Evolutionary conservation across 805 yeast genomes (phyloP), one percentile per base, ranked within the genome.

Genomic region (Kuraishia piskuri): DNA sequence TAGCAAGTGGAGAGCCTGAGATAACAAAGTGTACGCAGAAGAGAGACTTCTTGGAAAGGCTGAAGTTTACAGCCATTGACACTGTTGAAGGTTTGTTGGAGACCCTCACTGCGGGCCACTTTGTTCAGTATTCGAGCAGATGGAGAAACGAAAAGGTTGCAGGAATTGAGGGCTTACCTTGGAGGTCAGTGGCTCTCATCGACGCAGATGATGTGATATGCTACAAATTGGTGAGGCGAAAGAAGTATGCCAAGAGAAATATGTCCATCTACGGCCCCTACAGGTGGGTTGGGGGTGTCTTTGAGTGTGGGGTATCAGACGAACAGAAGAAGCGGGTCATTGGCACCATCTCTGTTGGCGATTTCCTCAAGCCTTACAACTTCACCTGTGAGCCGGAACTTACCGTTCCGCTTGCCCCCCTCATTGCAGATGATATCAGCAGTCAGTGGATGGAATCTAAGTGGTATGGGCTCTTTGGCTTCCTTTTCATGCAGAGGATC

Each of bases 251-350:
- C 0, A 63, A 62, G 12, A 68, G 81, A 50, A 65, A 73, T 25
- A 51, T 74, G 10, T 72, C 77, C 1, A 61, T 81, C 6, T 82
- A 73, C 59, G 67, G 79, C 17, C 88, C 90, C 0, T 69, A 74
- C 20, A 75, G 82, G 0, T 78, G 79, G 67, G 78, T 86, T 2
- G 92, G 91, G 5, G 90, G 83, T 0, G 58, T 86, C 1, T 86
- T 75, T 63, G 73, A 74, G 53, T 82, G 87, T 59, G 66, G 73
- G 12, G 54, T 76, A 1, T 59, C 73, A 1, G 54, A 60, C 20
- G 65, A 61, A 1, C 58, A 57, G 4, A 73, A 69, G 53, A 37
- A 21, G 48, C 55, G 50, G 25, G 66, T 59, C 51, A 60, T 63
- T 54, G 56, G 52, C 25, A 55, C 46, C 56, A 61, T 24, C 26